phyloP scores from a whole-genome alignment of 2,329 filamentous ascomycete species.

The Aspergillus viridinutans region DNA sequence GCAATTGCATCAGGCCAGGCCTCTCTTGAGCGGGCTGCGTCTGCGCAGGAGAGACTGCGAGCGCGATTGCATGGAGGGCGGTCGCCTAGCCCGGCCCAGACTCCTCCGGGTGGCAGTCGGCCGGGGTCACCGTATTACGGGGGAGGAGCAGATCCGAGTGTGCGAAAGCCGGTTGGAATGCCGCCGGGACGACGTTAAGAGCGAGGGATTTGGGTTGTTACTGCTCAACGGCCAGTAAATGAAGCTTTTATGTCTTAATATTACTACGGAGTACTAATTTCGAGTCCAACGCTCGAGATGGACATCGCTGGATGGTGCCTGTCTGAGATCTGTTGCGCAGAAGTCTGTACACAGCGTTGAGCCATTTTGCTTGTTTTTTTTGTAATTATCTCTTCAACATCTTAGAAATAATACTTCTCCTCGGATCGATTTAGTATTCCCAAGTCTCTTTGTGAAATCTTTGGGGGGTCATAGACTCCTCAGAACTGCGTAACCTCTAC shows the following conservation, averaged over 20 bases:
- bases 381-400: background rate
- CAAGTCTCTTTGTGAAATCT: background rate
- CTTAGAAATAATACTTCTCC: background rate
- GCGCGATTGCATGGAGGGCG: conserved; percentile 66
- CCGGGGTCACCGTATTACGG: conserved; percentile 12
- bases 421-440: background rate
- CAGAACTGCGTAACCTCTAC: background rate
- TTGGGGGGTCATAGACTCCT: background rate
- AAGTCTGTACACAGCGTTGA: background rate
- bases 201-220: no score
- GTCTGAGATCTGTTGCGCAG: background rate
- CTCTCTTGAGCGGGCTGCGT: conserved; percentile 31
- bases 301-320: background rate
- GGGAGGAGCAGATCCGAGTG: conserved; percentile 26
- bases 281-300: background rate
- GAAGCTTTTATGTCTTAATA: background rate
- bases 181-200: conserved; percentile 13
- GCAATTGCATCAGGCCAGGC: conserved; percentile 34
- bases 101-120: conserved; percentile 6
- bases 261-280: conserved; percentile 1
- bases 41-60: conserved; percentile 75
- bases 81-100: conserved; percentile 30
- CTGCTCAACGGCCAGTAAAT: background rate
- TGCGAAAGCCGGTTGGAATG: conserved; percentile 31
- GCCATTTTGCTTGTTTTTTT: background rate